phyloP scores from a whole-genome alignment of 2,329 filamentous ascomycete species.

The Paraphoma sp. region DNA sequence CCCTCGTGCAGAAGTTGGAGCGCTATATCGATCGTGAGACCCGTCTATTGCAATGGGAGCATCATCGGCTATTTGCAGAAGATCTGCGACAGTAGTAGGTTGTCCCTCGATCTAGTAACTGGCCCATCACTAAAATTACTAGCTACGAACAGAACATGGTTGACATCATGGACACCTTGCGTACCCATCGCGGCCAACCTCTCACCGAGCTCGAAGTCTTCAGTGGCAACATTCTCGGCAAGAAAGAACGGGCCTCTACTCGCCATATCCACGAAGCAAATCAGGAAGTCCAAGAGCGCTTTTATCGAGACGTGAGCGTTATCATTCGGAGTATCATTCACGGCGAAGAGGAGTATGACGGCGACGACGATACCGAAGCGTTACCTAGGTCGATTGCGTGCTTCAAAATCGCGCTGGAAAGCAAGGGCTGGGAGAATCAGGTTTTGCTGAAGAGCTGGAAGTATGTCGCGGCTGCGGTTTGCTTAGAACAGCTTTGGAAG shows the following conservation, averaged over 20 bases:
- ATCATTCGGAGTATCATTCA: constrained; percentile 54
- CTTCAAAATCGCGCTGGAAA: constrained; percentile 51
- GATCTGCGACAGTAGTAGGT: constrained; percentile 47
- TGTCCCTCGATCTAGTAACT: neutral
- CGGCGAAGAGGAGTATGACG: constrained; percentile 40
- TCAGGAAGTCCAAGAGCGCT: constrained; percentile 48
- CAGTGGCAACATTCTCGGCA: constrained; percentile 63
- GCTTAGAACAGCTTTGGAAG: constrained; percentile 57
- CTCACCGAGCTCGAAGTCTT: constrained; percentile 55
- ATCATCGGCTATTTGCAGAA: constrained; percentile 49
- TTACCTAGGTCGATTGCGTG: constrained; percentile 60
- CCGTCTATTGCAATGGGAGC: constrained; percentile 50
- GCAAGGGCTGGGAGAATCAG: constrained; percentile 33
- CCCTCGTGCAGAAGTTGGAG: constrained; percentile 46
- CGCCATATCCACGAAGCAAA: constrained; percentile 38
- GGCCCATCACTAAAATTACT: neutral
- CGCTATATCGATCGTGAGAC: constrained; percentile 48
- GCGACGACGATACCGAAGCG: constrained; percentile 43
- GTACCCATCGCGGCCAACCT: constrained; percentile 33
- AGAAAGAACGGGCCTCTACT: constrained; percentile 48
- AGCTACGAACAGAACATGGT: constrained; percentile 62
- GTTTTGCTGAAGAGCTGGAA: constrained; percentile 56
- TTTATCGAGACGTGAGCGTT: constrained; percentile 52
- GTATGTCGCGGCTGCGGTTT: constrained; percentile 60
- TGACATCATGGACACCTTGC: constrained; percentile 53